Conservation (phyloP, 768 basidiomycete species). For the Tephrocybe sp. region DNA sequence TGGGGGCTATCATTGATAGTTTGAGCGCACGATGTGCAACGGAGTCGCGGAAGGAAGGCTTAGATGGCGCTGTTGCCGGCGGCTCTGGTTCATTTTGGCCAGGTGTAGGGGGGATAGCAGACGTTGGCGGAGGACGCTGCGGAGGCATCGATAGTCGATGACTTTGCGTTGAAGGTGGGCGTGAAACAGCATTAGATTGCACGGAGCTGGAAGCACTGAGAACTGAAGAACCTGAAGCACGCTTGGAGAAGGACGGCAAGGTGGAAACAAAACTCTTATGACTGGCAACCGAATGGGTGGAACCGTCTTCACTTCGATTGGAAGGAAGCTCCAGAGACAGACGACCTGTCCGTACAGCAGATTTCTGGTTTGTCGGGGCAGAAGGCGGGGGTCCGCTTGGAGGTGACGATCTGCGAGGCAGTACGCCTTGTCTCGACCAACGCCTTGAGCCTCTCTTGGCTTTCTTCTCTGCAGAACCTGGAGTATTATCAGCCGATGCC, state of each 20-base stretch:
- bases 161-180: constrained; percentile 38
- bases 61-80: constrained; percentile 22
- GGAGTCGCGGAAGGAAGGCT: constrained; percentile 52
- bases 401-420: constrained; percentile 53
- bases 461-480: constrained; percentile 30
- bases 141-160: constrained; percentile 66
- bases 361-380: constrained; percentile 29
- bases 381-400: constrained; percentile 61
- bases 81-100: constrained; percentile 22
- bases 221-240: constrained; percentile 48
- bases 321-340: constrained; percentile 18
- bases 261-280: constrained; percentile 42
- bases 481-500: constrained; percentile 35
- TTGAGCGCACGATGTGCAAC: constrained; percentile 55
- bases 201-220: constrained; percentile 41
- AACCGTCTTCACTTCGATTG: constrained; percentile 36
- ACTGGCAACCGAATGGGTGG: constrained; percentile 32
- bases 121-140: constrained; percentile 69
- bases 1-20: constrained; percentile 59
- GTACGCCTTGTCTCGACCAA: constrained; percentile 52
- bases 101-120: constrained; percentile 70
- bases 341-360: constrained; percentile 14
- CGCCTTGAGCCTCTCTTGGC: constrained; percentile 32
- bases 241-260: constrained; percentile 52
- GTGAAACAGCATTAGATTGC: constrained; percentile 31